phyloP scores from a whole-genome alignment of 2,329 filamentous ascomycete species.

The Fusarium tanahbumbuense region DNA sequence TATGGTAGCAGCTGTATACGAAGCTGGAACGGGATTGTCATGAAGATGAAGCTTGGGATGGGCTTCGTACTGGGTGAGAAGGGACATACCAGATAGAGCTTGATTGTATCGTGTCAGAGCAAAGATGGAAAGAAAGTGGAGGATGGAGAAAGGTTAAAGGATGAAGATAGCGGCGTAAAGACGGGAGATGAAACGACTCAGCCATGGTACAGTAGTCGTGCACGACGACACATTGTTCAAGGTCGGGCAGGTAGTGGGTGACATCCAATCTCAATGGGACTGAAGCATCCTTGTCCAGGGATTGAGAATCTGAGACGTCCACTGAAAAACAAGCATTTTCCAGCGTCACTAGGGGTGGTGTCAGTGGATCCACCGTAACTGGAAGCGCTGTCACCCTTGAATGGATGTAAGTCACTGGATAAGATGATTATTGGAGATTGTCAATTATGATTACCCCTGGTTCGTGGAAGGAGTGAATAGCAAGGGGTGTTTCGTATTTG shows the following conservation, averaged over 20 bases:
- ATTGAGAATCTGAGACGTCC: slow-evolving; percentile 24
- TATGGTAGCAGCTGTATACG: not conserved
- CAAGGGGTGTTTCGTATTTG: not conserved
- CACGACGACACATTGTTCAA: not conserved
- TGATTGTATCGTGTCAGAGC: not conserved
- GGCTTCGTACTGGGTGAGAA: not conserved
- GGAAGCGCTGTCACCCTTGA: not conserved
- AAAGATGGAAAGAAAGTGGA: slow-evolving; percentile 7
- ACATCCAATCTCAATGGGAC: slow-evolving; percentile 34
- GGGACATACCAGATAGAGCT: slow-evolving; percentile 25
- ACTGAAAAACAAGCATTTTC: slow-evolving; percentile 40
- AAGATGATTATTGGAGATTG: not conserved
- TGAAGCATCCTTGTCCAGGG: slow-evolving; percentile 35
- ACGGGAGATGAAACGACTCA: slow-evolving; percentile 33
- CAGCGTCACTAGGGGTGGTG: slow-evolving; percentile 21
- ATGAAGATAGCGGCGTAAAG: slow-evolving; percentile 16
- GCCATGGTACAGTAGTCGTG: slow-evolving; percentile 13
- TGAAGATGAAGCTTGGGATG: not conserved
- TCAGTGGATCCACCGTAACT: slow-evolving; percentile 15
- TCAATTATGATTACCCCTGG: not conserved
- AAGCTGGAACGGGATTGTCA: not conserved
- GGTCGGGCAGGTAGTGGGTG: slow-evolving; percentile 19
- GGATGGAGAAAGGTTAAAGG: slow-evolving; percentile 7
- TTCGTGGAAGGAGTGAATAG: not conserved
- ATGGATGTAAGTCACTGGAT: slow-evolving; percentile 2